Evolutionary conservation across 164 flowering plant species (phyloP).

Genomic region (Sextonia rubra): DNA sequence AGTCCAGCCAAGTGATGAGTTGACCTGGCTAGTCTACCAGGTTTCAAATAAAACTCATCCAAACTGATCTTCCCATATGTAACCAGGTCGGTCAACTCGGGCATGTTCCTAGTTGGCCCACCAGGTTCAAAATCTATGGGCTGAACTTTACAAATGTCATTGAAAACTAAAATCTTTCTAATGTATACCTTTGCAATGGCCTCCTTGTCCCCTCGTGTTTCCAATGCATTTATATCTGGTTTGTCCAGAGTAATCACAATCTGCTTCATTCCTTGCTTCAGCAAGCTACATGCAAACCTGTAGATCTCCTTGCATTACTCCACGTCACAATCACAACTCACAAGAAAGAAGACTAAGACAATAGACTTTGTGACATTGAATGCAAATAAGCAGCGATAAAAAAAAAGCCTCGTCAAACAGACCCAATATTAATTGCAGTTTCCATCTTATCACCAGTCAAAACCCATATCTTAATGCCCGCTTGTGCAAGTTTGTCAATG

Average conservation of each 20-base stretch:
- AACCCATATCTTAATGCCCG: conserved; percentile 84
- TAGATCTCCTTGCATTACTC: conserved; percentile 13
- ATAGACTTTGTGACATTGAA: neutral
- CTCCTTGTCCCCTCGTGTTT: conserved; percentile 61
- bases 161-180: neutral
- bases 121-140: too few species aligned
- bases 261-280: conserved; percentile 71
- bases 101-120: too few species aligned
- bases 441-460: conserved; percentile 91
- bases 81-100: too few species aligned
- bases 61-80: too few species aligned
- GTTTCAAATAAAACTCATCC: too few species aligned
- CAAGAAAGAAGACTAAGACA: conserved; percentile 1
- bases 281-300: conserved; percentile 83
- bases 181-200: conserved; percentile 56
- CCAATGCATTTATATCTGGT: conserved; percentile 51
- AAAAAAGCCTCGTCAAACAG: conserved; percentile 2
- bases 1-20: too few species aligned
- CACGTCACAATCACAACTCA: neutral
- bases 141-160: too few species aligned
- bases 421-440: conserved; percentile 96
- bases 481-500: conserved; percentile 70
- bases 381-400: neutral
- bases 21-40: too few species aligned
- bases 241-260: conserved; percentile 62